Evolutionary conservation across 2,329 filamentous ascomycete genomes (phyloP), one percentile per base, ranked within the genome.

Genomic region (Fusarium clavum): DNA sequence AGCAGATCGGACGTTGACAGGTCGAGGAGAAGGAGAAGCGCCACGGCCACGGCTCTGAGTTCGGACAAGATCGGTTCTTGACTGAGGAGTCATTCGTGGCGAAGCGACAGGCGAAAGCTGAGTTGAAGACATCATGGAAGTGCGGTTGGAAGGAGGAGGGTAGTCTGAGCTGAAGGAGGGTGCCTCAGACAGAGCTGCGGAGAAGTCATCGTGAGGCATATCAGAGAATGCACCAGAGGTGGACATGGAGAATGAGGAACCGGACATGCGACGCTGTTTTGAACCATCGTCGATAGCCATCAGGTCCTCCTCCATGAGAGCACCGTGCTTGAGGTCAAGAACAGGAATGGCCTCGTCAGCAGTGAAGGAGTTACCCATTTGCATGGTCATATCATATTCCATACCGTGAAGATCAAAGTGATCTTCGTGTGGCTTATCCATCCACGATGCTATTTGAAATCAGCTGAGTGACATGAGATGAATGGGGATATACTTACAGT

Each of bases 31-130:
- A 40, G 91, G 91, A 47, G 91, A 93, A 14, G 90, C 90, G 18
- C 75, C 75, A 43, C 91, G 87, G 24, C 91, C 90, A 55, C 91
- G 88, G 79, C 90, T 92, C 68, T 87, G 89, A 48, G 84, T 86
- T 77, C 89, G 83, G 47, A 90, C 89, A 67, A 87, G 85, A 66
- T 91, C 88, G 16, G 87, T 86, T 32, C 88, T 85, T 72, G 84
- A 83, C 72, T 90, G 87, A 12, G 87, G 83, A 56, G 88, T 85
- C 86, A 91, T 86, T 57, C 88, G 85, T 41, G 92, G 92, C 24
- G 92, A 94, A 8, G 90, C 87, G 22, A 93, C 88, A 5, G 92
- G 91, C 2, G 91, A 94, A 29, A 94, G 81, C 65, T 92, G 89
- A 12, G 88, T 91, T 29, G 90, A 89, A 32, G 89, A 89, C 81